Conservation (phyloP, 495 filamentous ascomycete genomes). For the Penicillium coffeae region DNA sequence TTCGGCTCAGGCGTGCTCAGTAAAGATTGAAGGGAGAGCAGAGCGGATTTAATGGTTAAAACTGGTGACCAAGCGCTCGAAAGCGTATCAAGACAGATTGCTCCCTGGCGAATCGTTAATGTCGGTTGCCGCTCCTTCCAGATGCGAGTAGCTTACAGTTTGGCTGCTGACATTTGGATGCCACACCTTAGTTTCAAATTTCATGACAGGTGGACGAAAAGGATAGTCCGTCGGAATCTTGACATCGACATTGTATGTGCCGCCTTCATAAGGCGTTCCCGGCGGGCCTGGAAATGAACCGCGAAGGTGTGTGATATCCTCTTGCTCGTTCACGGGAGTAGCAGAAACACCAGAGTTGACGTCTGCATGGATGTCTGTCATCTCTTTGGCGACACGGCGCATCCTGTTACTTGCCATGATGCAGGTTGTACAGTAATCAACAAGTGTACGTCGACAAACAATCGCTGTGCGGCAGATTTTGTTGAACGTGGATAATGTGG, state of each 20-base stretch:
- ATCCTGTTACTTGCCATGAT: conserved; percentile 71
- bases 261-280: conserved; percentile 91
- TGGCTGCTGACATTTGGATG: conserved; percentile 96
- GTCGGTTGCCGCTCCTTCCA: not conserved
- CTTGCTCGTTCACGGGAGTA: conserved; percentile 55
- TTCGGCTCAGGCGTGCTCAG: conserved; percentile 93
- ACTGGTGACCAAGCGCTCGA: conserved; percentile 90
- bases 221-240: conserved; percentile 86
- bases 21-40: conserved; percentile 88
- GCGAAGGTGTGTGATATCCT: conserved; percentile 78
- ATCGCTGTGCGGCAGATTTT: not conserved
- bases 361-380: conserved; percentile 80
- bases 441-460: no score
- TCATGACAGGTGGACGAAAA: conserved; percentile 89
- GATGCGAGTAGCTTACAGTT: conserved; percentile 59
- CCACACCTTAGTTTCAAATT: conserved; percentile 94
- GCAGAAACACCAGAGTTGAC: conserved; percentile 68
- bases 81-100: conserved; percentile 95
- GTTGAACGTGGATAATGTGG: not conserved
- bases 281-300: conserved; percentile 85
- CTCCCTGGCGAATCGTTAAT: conserved; percentile 56
- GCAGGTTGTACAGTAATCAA: not conserved
- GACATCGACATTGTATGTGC: conserved; percentile 79
- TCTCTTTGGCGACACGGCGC: conserved; percentile 87
- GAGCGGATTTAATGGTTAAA: conserved; percentile 90